Base-by-base conservation (phyloP, 2,329 filamentous ascomycete genomes). In the Camillea tinctor region DNA sequence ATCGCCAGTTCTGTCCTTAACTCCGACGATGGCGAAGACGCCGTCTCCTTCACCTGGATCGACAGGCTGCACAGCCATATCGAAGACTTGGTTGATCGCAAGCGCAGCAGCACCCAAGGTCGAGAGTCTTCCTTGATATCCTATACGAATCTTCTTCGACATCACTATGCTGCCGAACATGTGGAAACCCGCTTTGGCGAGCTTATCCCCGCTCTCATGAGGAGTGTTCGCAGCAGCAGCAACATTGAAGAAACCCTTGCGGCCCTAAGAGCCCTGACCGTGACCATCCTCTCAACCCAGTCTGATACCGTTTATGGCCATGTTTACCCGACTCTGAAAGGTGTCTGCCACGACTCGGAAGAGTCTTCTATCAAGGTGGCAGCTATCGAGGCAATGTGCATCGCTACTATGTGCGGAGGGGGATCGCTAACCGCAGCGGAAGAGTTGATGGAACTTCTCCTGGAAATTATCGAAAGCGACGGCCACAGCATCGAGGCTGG, bases 401-500 rank as follows among this genome's bases (percentile, higher is more conserved):
- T 90, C n/a, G 86, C 86, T 22, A 85, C 89, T 1, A 86, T 91
- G 66, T 94, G 92, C 67, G 90, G 89, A 17, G 92, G 92, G 1
- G 90, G 89, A 1, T 84, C 85, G 4, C 82, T 86, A 26, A 85
- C 88, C 30, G 88, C 87, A 20, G 85, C 88, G 0, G 79, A 89
- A 49, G 88, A 93, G 36, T 79, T 91, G 52, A 89, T 96, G 80
- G 85, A 88, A 2, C 91, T 89, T 64, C 78, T 94, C 24, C 77
- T 94, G 11, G 90, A 93, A 60, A 91, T 96, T 54, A 80, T 93
- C 19, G 88, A 91, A 61, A 91, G 88, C 7, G 92, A 97, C 66
- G 93, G 93, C 2, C 82, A 89, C 48, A 85, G 82, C 1, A 81
- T 94, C 50, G 85, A 87, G 5, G 90, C 92, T 0, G 80, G 83